Evolutionary conservation across 176 grass and related monocot species (phyloP).

Genomic region (Aegilops longissima): DNA sequence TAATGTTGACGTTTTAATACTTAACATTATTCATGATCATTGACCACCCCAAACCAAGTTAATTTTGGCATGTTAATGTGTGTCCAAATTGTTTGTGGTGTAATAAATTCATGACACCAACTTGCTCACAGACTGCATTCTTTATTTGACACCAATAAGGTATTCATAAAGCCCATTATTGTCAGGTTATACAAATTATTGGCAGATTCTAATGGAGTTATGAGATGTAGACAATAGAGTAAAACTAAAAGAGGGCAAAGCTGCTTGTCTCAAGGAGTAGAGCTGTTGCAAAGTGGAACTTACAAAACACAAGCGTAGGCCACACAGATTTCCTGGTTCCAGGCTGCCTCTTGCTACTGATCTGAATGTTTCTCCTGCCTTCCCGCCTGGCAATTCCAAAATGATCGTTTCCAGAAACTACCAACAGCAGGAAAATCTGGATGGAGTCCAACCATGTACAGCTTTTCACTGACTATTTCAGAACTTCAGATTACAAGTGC

Average conservation of each 20-base stretch:
- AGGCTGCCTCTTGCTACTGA: constrained; percentile 1
- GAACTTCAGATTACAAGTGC: constrained; percentile 11
- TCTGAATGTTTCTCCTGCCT: constrained; percentile 28
- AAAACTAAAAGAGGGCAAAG: constrained; percentile 21
- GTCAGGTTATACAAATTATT: constrained; percentile 19
- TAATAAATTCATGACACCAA: constrained; percentile 16
- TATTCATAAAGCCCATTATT: constrained; percentile 21
- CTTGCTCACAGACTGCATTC: constrained; percentile 19
- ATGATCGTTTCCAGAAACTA: background rate
- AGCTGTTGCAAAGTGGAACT: constrained; percentile 35
- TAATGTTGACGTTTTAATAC: background rate
- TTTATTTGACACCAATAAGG: constrained; percentile 24
- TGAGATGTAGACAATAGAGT: constrained; percentile 23
- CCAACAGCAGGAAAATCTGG: background rate
- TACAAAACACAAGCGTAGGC: background rate
- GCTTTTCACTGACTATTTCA: constrained; percentile 17
- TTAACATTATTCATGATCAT: constrained; percentile 25
- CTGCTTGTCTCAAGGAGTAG: background rate
- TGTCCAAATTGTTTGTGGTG: background rate
- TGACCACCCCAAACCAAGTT: background rate
- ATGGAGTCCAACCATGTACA: background rate
- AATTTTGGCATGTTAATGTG: constrained; percentile 12
- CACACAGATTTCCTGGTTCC: constrained; percentile 19
- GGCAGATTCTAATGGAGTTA: background rate
- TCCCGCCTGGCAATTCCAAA: constrained; percentile 14